phyloP scores from a whole-genome alignment of 768 basidiomycete species.

The Amanita rimosa region DNA sequence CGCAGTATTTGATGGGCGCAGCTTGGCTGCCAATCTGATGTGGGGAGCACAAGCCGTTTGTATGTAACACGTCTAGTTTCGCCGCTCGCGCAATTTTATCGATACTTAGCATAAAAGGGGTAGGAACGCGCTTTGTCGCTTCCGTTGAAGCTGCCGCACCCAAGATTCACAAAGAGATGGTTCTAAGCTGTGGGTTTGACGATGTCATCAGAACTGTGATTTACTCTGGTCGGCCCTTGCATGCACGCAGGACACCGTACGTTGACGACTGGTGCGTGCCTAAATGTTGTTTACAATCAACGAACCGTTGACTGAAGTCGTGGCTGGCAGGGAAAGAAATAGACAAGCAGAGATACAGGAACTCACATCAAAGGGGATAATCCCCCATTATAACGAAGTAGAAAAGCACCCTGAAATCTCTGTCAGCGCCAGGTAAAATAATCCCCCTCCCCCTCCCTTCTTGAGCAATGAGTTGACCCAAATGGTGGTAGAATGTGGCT shows the following conservation, averaged over 20 bases:
- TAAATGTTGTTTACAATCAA: background rate
- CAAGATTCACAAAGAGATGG: constrained; percentile 72
- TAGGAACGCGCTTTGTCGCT: constrained; percentile 84
- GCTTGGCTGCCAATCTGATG: constrained; percentile 76
- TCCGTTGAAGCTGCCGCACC: constrained; percentile 72
- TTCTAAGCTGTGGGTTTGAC: constrained; percentile 60
- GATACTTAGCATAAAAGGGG: constrained; percentile 32
- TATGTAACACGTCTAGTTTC: constrained; percentile 29
- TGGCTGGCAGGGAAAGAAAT: constrained; percentile 55
- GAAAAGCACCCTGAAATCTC: constrained; percentile 77
- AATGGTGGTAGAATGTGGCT: constrained; percentile 41
- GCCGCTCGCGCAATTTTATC: background rate
- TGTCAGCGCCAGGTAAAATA: constrained; percentile 37
- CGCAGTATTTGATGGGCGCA: constrained; percentile 82
- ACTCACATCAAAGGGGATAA: constrained; percentile 71
- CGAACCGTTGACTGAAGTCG: background rate
- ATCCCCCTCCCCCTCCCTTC: background rate
- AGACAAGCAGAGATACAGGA: constrained; percentile 73
- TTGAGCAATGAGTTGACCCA: background rate
- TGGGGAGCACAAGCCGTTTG: constrained; percentile 87
- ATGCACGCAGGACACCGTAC: constrained; percentile 78
- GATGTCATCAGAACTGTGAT: constrained; percentile 82
- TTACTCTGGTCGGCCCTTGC: constrained; percentile 81
- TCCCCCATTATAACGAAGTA: constrained; percentile 64
- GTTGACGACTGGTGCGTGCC: constrained; percentile 66